Percentiles rank a stretch among this genome's conserved stretches.
These are phyloP conservation scores for Achlya hypogyna DNA, from an alignment of 352 stramenopile species.

Conservation along the genomic window DNA sequence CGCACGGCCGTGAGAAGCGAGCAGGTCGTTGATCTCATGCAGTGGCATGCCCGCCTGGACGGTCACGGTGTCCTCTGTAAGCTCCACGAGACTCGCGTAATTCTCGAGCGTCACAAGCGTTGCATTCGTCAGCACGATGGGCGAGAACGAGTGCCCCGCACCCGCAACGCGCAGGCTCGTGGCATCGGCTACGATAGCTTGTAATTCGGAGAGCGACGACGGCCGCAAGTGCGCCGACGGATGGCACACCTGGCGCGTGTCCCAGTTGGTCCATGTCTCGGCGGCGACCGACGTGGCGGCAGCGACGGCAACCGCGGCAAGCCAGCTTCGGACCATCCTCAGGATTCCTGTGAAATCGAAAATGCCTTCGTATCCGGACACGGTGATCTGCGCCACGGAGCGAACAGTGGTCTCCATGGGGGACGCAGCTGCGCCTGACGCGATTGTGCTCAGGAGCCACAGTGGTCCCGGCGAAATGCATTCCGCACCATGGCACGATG, in stretches of 20 bases:
- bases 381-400: not conserved
- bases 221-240: not conserved
- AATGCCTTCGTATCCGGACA: not conserved
- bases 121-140: slow-evolving; percentile 15
- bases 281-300: not conserved
- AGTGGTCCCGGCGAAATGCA: too few species aligned
- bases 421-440: too few species aligned
- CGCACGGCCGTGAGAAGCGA: not conserved
- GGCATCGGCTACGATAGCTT: not conserved
- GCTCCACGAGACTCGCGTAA: not conserved
- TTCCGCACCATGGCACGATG: too few species aligned
- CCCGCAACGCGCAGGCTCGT: not conserved
- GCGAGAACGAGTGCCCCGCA: slow-evolving; percentile 16
- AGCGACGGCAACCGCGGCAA: not conserved
- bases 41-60: slow-evolving; percentile 13
- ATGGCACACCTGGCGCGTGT: slow-evolving; percentile 18
- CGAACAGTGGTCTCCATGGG: not conserved
- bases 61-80: slow-evolving; percentile 10
- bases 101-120: slow-evolving; percentile 14
- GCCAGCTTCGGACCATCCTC: not conserved
- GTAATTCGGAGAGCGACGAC: not conserved
- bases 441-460: not conserved
- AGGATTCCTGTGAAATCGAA: not conserved
- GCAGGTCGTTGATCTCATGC: slow-evolving; percentile 10
- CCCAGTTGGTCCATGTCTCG: slow-evolving; percentile 15